phyloP scores from a whole-genome alignment of 164 flowering plant genomes.

The Cinnamomum chago region DNA sequence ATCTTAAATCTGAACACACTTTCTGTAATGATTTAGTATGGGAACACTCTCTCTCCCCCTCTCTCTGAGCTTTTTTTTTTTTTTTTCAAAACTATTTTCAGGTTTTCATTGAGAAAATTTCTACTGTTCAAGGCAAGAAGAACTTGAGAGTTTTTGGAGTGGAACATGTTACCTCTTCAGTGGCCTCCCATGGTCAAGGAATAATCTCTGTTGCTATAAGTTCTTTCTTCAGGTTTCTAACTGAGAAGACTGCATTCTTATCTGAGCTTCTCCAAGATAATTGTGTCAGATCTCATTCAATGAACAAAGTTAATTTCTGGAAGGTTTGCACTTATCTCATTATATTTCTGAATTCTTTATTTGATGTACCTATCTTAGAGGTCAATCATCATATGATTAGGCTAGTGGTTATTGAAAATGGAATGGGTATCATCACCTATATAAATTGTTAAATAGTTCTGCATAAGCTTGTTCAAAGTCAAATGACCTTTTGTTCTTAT shows the following conservation, averaged over 20 bases:
- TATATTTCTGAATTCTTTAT: not conserved
- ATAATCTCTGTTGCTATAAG: slow-evolving; percentile 9
- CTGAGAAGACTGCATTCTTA: slow-evolving; percentile 14
- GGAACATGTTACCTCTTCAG: slow-evolving; percentile 20
- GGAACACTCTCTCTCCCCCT: not conserved
- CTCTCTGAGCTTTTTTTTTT: not conserved
- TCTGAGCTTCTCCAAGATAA: slow-evolving; percentile 21
- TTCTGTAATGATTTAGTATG: no score
- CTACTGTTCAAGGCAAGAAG: slow-evolving; percentile 21
- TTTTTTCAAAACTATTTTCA: slow-evolving; percentile 4
- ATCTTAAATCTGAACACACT: not conserved
- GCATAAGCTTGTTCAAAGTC: no score
- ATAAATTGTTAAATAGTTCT: no score
- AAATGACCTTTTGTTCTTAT: no score
- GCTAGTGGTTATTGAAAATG: no score
- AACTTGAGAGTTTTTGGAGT: slow-evolving; percentile 16
- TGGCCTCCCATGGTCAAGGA: slow-evolving; percentile 23
- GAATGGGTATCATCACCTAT: no score
- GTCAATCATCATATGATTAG: not conserved
- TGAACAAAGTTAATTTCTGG: slow-evolving; percentile 19
- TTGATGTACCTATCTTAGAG: not conserved
- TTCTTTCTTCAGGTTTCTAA: slow-evolving; percentile 15
- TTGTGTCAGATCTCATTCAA: slow-evolving; percentile 10
- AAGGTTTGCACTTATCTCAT: slow-evolving; percentile 17
- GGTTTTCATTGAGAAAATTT: slow-evolving; percentile 23